These are phyloP conservation scores for Carpinus viminea DNA, from an alignment of 306 rosid species.

Conservation along the genomic window DNA sequence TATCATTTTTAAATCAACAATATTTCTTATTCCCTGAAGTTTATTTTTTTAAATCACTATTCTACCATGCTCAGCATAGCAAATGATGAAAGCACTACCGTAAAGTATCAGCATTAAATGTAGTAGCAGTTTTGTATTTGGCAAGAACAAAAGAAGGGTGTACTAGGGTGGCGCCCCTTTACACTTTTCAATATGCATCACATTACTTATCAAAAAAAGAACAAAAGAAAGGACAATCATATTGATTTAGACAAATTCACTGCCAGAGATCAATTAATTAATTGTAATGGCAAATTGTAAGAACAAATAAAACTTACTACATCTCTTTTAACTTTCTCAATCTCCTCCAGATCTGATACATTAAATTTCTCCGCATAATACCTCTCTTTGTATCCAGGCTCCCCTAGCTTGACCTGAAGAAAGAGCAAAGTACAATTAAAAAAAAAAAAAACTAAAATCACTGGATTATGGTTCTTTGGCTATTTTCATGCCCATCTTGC, in stretches of 20 bases:
- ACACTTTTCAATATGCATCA: no score
- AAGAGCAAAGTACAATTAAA: constrained; percentile 5
- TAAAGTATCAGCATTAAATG: not conserved
- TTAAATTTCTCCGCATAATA: constrained; percentile 89
- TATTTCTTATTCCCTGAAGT: not conserved
- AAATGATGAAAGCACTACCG: not conserved
- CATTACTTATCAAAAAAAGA: no score
- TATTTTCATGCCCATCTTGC: not conserved
- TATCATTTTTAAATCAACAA: not conserved
- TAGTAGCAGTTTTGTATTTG: not conserved
- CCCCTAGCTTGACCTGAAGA: constrained; percentile 86
- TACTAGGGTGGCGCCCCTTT: no score
- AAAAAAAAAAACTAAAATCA: not conserved
- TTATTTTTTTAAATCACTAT: not conserved
- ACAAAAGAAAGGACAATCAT: not conserved
- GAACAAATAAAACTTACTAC: constrained; percentile 35
- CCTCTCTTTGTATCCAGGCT: constrained; percentile 94
- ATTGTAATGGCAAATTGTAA: constrained; percentile 5
- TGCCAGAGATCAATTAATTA: not conserved
- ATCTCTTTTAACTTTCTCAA: constrained; percentile 61
- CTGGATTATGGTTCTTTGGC: not conserved
- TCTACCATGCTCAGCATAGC: not conserved
- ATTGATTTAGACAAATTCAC: not conserved
- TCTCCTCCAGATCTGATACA: constrained; percentile 54
- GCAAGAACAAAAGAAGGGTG: not conserved